Evolutionary conservation across 2,329 filamentous ascomycete genomes (phyloP).

Genomic region (Blastomyces silverae): DNA sequence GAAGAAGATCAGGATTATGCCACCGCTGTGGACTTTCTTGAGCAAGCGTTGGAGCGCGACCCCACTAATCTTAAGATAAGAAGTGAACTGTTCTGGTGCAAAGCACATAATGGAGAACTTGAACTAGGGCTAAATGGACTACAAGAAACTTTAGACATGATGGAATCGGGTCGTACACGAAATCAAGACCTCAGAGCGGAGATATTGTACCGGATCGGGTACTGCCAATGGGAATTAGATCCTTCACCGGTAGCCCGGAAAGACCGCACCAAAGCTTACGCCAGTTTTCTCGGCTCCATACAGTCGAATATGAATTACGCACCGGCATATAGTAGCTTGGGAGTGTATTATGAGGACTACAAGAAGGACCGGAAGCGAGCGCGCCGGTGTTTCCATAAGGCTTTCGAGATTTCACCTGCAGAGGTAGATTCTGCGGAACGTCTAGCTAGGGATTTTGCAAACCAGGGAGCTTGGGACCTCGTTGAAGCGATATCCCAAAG

Average conservation of each 20-base stretch:
- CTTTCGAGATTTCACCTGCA: conserved; percentile 80
- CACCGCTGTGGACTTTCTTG: conserved; percentile 73
- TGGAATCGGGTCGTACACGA: conserved; percentile 56
- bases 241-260: conserved; percentile 66
- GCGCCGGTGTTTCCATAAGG: conserved; percentile 91
- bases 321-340: conserved; percentile 83
- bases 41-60: conserved; percentile 67
- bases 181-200: conserved; percentile 70
- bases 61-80: conserved; percentile 67
- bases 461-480: conserved; percentile 90
- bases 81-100: conserved; percentile 88
- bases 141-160: conserved; percentile 58
- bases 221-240: conserved; percentile 80
- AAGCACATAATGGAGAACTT: conserved; percentile 73
- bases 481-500: conserved; percentile 88
- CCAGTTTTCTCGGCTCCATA: conserved; percentile 72
- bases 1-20: conserved; percentile 88
- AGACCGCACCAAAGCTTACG: conserved; percentile 73
- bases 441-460: conserved; percentile 76
- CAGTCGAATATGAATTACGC: conserved; percentile 84
- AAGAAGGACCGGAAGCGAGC: conserved; percentile 78
- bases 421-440: conserved; percentile 84
- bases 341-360: conserved; percentile 87
- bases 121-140: conserved; percentile 61
- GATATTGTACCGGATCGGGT: conserved; percentile 77